Evolutionary conservation across 75 land plant species (phyloP), one percentile per base, ranked within the genome.

Genomic region (Chamaecyparis obtusa): DNA sequence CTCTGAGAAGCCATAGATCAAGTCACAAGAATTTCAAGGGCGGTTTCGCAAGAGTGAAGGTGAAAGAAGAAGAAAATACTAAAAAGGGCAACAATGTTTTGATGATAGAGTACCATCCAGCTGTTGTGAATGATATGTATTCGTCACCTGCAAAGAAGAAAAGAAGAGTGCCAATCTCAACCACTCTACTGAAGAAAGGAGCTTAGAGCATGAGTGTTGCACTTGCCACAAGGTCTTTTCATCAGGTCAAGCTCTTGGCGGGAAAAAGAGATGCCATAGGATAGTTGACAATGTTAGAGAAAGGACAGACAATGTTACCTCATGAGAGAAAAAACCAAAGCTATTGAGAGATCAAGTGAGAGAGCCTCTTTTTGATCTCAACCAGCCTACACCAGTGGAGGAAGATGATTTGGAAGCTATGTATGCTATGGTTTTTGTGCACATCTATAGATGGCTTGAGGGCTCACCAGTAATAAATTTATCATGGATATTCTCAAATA

Each of bases 251-350:
- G 93, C 95, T 17, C 83, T 94, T 7, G 95, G 95, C 8, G 95
- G 94, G 39, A 93, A 93, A 82, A 93, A 86, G 90, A 85, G 93
- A 85, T 88, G 90, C 87, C 94, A 92, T 51, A 89, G 90, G 90
- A 93, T 88, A 77, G 84, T 67, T 80, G 86, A 35, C 10, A 84
- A 75, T 10, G 32, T 81, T 81, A 9, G 51, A 46, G 54, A 81
- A 11, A 46, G 51, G 27, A 51, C 83, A 81, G 46, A 46, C 33
- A 81, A 10, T 81, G 51, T 81, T 33, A 46, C 27, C 32, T 81
- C 54, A 44, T 17, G 14, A 11, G 46, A 41, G n/a, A 44, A 81
- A 30, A 30, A 46, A 81, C 51, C 83, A 44, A 81, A 81, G 83
- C 49, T 46, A 44, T 1, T n/a, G 83, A 14, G 15, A 37, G 32